phyloP scores from a whole-genome alignment of 2,329 filamentous ascomycete species.

The Botrytis byssoidea region DNA sequence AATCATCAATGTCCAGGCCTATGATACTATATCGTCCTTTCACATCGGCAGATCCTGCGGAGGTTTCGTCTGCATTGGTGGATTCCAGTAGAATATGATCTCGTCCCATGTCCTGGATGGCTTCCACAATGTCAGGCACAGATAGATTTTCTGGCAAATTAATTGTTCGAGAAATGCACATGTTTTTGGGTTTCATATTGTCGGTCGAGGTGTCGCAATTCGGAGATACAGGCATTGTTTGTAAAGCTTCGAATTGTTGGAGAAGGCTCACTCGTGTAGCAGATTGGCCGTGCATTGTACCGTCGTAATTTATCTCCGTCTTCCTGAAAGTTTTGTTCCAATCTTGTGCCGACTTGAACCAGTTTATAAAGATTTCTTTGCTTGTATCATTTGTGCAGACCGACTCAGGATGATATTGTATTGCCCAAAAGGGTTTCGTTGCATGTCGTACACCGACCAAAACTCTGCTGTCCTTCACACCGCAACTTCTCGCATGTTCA shows the following conservation, averaged over 20 bases:
- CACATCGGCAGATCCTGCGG: slow-evolving; percentile 48
- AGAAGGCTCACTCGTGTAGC: slow-evolving; percentile 35
- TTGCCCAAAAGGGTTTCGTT: slow-evolving; percentile 62
- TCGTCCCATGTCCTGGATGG: slow-evolving; percentile 32
- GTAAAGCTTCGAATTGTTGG: slow-evolving; percentile 25
- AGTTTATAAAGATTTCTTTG: slow-evolving; percentile 55
- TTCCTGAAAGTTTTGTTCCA: slow-evolving; percentile 44
- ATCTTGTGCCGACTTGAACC: slow-evolving; percentile 54
- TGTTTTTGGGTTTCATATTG: slow-evolving; percentile 28
- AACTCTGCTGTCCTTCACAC: slow-evolving; percentile 41
- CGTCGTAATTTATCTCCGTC: slow-evolving; percentile 15
- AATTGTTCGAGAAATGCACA: slow-evolving; percentile 46
- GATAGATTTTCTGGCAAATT: slow-evolving; percentile 48
- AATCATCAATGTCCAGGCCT: slow-evolving; percentile 59
- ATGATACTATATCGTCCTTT: slow-evolving; percentile 71
- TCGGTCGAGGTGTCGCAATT: slow-evolving; percentile 8
- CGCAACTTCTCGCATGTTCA: slow-evolving; percentile 30
- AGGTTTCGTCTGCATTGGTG: slow-evolving; percentile 51
- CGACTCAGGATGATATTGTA: slow-evolving; percentile 72
- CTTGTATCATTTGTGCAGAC: slow-evolving; percentile 61
- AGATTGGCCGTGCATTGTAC: slow-evolving; percentile 27
- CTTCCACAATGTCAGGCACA: slow-evolving; percentile 55
- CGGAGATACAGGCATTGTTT: slow-evolving; percentile 16
- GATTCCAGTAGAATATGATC: slow-evolving; percentile 60
- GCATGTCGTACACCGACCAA: slow-evolving; percentile 61